Evolutionary conservation across 1,284 basidiomycete genomes (phyloP).

Genomic region (Ceratobasidium sp.): DNA sequence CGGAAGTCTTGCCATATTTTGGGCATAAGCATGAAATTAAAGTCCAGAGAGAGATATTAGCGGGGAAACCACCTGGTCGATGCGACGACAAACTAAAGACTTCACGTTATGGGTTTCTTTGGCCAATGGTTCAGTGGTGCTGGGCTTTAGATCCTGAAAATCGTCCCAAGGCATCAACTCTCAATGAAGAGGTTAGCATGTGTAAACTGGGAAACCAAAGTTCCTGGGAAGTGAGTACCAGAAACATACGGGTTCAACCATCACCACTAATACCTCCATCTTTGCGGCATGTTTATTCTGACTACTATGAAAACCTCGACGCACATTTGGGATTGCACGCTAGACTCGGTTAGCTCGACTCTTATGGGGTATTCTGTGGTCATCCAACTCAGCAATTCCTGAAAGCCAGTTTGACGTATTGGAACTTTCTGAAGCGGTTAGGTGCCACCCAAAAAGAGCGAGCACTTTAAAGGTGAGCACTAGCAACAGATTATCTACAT

Average conservation of each 20-base stretch:
- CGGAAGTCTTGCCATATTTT: neutral
- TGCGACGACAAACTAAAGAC: neutral
- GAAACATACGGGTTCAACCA: no score
- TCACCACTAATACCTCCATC: no score
- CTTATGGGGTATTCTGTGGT: constrained; percentile 6
- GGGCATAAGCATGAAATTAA: neutral
- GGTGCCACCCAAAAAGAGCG: constrained; percentile 71
- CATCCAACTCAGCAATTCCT: constrained; percentile 67
- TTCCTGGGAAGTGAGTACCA: no score
- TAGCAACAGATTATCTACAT: no score
- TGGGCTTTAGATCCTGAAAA: neutral
- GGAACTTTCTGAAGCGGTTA: constrained; percentile 83
- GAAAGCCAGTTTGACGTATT: constrained; percentile 91
- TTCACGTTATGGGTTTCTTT: neutral
- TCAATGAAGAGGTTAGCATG: neutral
- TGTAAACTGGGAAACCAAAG: neutral
- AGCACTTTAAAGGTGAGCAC: constrained; percentile 84
- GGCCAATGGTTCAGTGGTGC: constrained; percentile 1
- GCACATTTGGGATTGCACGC: constrained; percentile 83
- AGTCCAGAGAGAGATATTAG: neutral
- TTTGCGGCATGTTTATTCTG: neutral
- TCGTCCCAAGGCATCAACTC: neutral
- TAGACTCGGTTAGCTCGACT: constrained; percentile 56
- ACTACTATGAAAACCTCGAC: constrained; percentile 83
- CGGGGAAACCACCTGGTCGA: neutral